A percentile compares a stretch with the other conserved stretches of the same genome.
phyloP scores from a whole-genome alignment of 805 yeast species.

The Wickerhamiella vanderwaltii region DNA sequence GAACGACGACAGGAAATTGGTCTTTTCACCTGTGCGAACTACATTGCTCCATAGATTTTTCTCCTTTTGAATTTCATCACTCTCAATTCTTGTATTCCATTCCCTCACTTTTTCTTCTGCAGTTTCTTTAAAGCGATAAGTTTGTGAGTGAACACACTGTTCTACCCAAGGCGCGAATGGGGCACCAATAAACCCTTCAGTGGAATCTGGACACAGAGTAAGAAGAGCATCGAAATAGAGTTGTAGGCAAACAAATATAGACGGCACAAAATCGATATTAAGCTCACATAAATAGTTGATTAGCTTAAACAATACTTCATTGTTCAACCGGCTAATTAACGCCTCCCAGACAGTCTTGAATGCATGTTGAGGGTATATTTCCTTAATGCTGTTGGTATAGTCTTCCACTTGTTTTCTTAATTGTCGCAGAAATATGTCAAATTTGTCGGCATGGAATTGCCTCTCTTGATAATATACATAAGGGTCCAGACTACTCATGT shows the following conservation, averaged over 20 bases:
- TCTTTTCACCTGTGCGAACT: conserved; percentile 33
- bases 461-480: conserved; percentile 4
- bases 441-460: conserved; percentile 4
- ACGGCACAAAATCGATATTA: conserved; percentile 6
- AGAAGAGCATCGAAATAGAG: conserved; percentile 17
- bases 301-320: conserved; percentile 20
- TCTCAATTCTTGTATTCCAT: conserved; percentile 29
- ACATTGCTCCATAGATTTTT: conserved; percentile 39
- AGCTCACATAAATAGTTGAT: conserved; percentile 4
- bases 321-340: conserved; percentile 20
- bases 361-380: conserved; percentile 33
- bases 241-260: conserved; percentile 8
- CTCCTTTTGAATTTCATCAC: conserved; percentile 39
- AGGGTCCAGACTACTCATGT: conserved; percentile 8
- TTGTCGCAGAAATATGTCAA: conserved; percentile 5
- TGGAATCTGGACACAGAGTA: conserved; percentile 1
- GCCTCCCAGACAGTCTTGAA: conserved; percentile 25
- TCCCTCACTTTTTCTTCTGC: conserved; percentile 23
- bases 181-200: conserved; percentile 5
- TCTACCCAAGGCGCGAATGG: conserved; percentile 12
- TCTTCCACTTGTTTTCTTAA: conserved; percentile 29
- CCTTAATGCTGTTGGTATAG: conserved; percentile 30
- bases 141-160: conserved; percentile 16
- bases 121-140: conserved; percentile 19
- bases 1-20: conserved; percentile 41